Evolutionary conservation across 495 filamentous ascomycete genomes (phyloP), one percentile per base, ranked within the genome.

Genomic region (Cercophora newfieldiana): DNA sequence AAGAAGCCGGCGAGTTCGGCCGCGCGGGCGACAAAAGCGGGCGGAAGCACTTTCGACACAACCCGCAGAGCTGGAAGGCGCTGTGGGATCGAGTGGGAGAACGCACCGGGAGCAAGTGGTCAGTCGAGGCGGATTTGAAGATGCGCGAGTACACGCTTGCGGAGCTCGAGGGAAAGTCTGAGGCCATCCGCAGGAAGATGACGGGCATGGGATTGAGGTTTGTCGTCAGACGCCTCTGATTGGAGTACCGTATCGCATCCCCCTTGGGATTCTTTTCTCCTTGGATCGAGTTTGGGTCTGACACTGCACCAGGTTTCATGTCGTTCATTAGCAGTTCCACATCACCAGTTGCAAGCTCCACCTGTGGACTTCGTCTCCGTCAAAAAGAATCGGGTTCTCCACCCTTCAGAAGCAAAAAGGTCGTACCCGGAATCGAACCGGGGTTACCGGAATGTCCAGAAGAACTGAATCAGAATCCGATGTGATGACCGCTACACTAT

Each of bases 11-110:
- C 0, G 49, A 33, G 19, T 54, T 63, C 8, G 5, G 26, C 4
- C 26, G 51, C 29, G 49, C 1, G 66, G 54, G 25, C 22, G 61
- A 44, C 7, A 56, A 24, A 12, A 49, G 58, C 29, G 61, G 57
- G 3, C 29, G 50, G 14, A 56, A 18, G 12, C 68, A 62, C 7
- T 84, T 78, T 59, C 69, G 79, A 2, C 80, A 85, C 69, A 78
- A 82, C 58, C 66, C 74, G 2, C 67, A 75, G 28, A 81, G 72
- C 22, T 77, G 80, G 71, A 74, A 78, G 70, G 70, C 69, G 7
- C 69, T 84, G 49, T 85, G 82, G 82, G 69, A 75, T 33, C 77
- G 80, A 49, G 68, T 83, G 33, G 81, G 78, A 2, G 63, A 72
- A 31, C 68, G 61, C 8, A 82, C 80, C 0, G 70, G 76, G 1